Base-by-base conservation (phyloP, 108 stramenopile species). In the Cyclotella distinguenda region DNA sequence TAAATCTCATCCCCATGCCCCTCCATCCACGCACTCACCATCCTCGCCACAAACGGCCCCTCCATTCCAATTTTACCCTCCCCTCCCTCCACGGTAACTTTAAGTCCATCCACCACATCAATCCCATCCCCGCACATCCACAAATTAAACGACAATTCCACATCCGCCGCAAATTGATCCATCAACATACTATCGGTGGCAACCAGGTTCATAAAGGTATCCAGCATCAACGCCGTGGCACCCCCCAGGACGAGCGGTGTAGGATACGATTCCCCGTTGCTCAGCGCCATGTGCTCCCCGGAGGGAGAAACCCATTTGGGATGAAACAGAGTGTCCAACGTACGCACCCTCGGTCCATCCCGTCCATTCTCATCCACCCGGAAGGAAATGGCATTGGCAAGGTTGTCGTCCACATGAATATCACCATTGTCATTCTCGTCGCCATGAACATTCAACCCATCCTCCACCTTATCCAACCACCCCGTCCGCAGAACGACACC, bases 71-170 rank as follows among this genome's bases (percentile, higher is more conserved):
- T 18, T 62, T 23, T 18, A 33, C 25, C 27, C 36, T 56, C 47
- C 69, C 64, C 53, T 58, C 1, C 45, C 39, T 13, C 40, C 68
- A n/a, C 40, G 70, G 36, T 32, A 69, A 32, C 60, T 34, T 16
- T 46, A 58, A 54, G 57, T 64, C 28, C 38, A 31, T 16, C 45
- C 30, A 80, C 23, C 22, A 93, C 83, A 64, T 93, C 88, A 31
- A 93, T 87, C 6, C 92, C 92, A 74, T 93, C 92, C 11, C 78
- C 92, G 73, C 92, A 93, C 66, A 93, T 73, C 92, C 92, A 93
- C 21, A 93, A 53, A 63, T 88, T 88, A 32, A 93, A 64, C 3
- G 87, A 60, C 31, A 93, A 43, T 55, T 93, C 87, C 27, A 93
- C 26, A 70, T 93, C 86, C 38, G 87, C 86, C 11, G 72, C 38